Percentiles rank a stretch among this genome's conserved stretches.
phyloP scores from a whole-genome alignment of 2,329 filamentous ascomycete genomes.

The Paradendryphiella salina region DNA sequence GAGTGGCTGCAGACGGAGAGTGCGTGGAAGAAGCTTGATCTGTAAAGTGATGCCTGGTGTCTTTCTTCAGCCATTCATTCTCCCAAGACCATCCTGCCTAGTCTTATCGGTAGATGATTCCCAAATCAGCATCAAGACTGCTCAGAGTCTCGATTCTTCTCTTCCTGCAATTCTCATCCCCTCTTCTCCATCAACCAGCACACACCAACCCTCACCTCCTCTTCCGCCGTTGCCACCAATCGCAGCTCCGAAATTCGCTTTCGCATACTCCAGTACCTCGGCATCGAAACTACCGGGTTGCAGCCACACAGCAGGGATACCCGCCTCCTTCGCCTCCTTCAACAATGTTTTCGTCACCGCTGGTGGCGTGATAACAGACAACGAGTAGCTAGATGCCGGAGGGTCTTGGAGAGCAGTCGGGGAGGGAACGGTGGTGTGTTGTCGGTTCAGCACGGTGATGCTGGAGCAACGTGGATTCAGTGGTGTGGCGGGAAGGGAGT shows the following conservation, averaged over 20 bases:
- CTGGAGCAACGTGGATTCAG: conserved; percentile 73
- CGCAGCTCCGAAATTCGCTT: conserved; percentile 68
- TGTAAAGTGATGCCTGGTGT: no score
- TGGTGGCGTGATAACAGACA: conserved; percentile 89
- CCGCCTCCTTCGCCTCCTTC: conserved; percentile 74
- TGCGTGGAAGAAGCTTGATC: conserved; percentile 3
- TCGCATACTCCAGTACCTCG: conserved; percentile 70
- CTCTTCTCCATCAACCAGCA: conserved; percentile 48
- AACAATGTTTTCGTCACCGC: conserved; percentile 73
- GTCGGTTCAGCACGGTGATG: conserved; percentile 64
- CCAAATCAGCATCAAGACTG: background rate
- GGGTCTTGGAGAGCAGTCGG: conserved; percentile 64
- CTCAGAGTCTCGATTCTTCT: conserved; percentile 41
- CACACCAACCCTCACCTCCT: conserved; percentile 48
- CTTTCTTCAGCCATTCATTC: no score
- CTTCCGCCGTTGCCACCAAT: conserved; percentile 57
- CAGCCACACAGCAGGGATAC: conserved; percentile 63
- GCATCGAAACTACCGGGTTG: conserved; percentile 89
- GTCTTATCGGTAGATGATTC: no score
- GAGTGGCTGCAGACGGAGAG: conserved; percentile 54
- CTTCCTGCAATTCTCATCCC: conserved; percentile 42
- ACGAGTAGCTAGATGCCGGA: conserved; percentile 61
- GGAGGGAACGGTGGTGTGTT: conserved; percentile 66
- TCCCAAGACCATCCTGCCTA: no score
- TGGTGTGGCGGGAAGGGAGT: conserved; percentile 75